phyloP scores from a whole-genome alignment of 495 filamentous ascomycete genomes.

The Aspergillus baeticus region DNA sequence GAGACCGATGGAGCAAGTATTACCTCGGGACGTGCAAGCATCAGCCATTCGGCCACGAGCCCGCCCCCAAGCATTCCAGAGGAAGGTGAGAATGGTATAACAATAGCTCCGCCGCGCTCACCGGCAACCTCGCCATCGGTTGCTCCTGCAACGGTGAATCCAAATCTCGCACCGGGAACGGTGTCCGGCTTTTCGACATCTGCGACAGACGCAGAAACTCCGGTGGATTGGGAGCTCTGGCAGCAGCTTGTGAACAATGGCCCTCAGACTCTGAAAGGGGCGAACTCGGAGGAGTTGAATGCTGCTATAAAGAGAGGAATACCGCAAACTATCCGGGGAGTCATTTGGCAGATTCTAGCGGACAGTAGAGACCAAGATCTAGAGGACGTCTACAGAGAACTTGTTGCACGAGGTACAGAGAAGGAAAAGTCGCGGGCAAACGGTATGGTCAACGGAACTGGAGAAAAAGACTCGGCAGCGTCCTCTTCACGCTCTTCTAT shows the following conservation, averaged over 20 bases:
- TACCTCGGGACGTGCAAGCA: conserved; percentile 40
- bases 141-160: conserved; percentile 52
- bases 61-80: conserved; percentile 51
- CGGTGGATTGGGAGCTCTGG: conserved; percentile 98
- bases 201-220: conserved; percentile 57
- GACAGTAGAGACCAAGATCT: conserved; percentile 90
- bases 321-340: conserved; percentile 88
- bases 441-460: conserved; percentile 38
- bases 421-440: conserved; percentile 62
- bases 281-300: conserved; percentile 84
- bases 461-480: conserved; percentile 59
- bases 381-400: conserved; percentile 81
- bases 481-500: conserved; percentile 77
- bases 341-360: conserved; percentile 96
- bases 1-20: conserved; percentile 38
- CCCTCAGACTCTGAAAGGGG: conserved; percentile 76
- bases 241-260: conserved; percentile 93
- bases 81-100: conserved; percentile 49
- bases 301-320: conserved; percentile 90
- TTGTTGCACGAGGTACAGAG: conserved; percentile 77
- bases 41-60: conserved; percentile 52
- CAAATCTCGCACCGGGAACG: conserved; percentile 74
- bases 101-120: conserved; percentile 35
- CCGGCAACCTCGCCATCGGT: conserved; percentile 49
- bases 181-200: conserved; percentile 74